phyloP scores from a whole-genome alignment of 2,329 filamentous ascomycete genomes.

The Furcasterigmium furcatum region DNA sequence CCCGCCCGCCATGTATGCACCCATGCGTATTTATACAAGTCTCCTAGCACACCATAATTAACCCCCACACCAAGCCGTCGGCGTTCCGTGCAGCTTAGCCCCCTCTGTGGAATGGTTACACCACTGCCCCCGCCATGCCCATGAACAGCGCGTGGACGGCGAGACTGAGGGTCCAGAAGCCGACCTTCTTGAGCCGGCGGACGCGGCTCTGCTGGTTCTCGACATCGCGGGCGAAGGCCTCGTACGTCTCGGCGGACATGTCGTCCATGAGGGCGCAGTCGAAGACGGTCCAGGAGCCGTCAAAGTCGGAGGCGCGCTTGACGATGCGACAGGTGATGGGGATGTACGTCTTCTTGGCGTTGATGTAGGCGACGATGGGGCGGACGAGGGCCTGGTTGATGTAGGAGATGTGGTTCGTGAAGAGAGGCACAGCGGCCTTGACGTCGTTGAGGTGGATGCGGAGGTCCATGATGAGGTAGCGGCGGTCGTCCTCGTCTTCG shows the following conservation, averaged over 20 bases:
- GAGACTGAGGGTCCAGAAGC: constrained; percentile 91
- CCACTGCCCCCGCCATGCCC: constrained; percentile 83
- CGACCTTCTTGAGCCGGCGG: constrained; percentile 88
- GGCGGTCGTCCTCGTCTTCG: constrained; percentile 55
- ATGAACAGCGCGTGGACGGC: constrained; percentile 92
- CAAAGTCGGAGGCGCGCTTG: constrained; percentile 84
- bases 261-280: constrained; percentile 95
- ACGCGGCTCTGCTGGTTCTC: constrained; percentile 84
- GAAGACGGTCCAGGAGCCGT: constrained; percentile 92
- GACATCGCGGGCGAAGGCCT: constrained; percentile 89
- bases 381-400: constrained; percentile 93
- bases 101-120: too few relatives aligned
- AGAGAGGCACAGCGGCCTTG: constrained; percentile 86
- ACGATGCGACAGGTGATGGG: constrained; percentile 93
- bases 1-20: too few relatives aligned
- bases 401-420: constrained; percentile 88
- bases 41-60: neutral
- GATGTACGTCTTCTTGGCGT: constrained; percentile 91
- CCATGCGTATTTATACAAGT: constrained; percentile 5
- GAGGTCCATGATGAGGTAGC: constrained; percentile 90
- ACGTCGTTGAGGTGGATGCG: constrained; percentile 95
- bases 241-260: constrained; percentile 87
- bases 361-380: constrained; percentile 97
- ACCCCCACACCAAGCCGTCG: too few relatives aligned
- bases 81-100: too few relatives aligned